A percentile compares a stretch with the other conserved stretches of the same genome.
These are phyloP conservation scores for Lactarius pseudohatsudake DNA, from an alignment of 768 basidiomycete species.

Conservation along the genomic window DNA sequence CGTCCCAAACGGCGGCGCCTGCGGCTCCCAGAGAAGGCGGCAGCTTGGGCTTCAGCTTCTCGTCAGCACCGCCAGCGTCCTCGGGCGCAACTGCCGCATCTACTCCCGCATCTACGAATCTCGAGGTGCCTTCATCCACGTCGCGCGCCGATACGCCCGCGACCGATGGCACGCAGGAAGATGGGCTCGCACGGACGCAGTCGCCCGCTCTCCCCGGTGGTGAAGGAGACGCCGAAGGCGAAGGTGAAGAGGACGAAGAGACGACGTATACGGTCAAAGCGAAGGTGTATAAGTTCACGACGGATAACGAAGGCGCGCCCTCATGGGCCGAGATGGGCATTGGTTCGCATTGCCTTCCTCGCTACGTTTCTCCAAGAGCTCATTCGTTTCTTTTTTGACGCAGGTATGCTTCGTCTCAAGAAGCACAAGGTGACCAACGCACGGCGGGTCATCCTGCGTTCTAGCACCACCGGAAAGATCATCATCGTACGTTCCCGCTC, in stretches of 20 bases:
- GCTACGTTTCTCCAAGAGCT: neutral
- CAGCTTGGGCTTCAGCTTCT: neutral
- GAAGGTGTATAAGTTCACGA: constrained; percentile 63
- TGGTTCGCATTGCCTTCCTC: constrained; percentile 44
- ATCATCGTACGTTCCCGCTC: constrained; percentile 53
- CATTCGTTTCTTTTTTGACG: neutral
- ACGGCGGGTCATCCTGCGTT: constrained; percentile 66
- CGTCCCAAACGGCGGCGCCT: constrained; percentile 8
- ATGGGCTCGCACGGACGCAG: constrained; percentile 29
- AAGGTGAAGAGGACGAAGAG: constrained; percentile 80
- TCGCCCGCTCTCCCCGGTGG: constrained; percentile 52
- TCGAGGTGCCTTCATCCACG: constrained; percentile 4
- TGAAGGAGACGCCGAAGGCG: constrained; percentile 51
- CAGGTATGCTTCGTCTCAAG: constrained; percentile 71
- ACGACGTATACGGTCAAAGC: constrained; percentile 57
- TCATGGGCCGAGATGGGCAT: constrained; percentile 69
- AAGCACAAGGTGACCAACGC: constrained; percentile 62
- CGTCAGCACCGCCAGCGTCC: neutral
- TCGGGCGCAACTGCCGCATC: neutral
- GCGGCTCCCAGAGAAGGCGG: constrained; percentile 4
- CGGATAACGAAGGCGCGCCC: constrained; percentile 44
- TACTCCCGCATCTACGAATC: neutral
- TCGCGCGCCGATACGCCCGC: constrained; percentile 30
- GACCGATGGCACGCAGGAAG: constrained; percentile 32
- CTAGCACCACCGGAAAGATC: constrained; percentile 74